Base-by-base conservation (phyloP, 192 early-diverging fungal species). In the Backusella tuberculispora region DNA sequence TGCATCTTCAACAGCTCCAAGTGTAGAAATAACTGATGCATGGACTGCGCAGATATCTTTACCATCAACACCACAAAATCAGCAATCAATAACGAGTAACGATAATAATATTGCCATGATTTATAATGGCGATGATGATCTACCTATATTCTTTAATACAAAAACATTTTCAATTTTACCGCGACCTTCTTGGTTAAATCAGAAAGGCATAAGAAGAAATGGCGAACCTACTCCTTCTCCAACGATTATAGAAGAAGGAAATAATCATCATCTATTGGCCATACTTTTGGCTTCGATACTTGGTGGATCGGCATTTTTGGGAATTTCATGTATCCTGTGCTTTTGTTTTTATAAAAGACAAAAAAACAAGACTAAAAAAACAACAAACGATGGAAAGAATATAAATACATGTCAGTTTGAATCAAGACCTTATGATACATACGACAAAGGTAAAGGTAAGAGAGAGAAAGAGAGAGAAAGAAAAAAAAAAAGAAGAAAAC, bases 251-350 rank as follows among this genome's bases (percentile, higher is more conserved):
- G 29, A 34, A 2, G 42, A 43, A 60, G 53, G 4, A 9, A 3
- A 60, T 26, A 24, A 60, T 4, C 38, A 15, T 12, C 38, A 66
- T 66, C 6, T 66, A 5, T 26, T 69, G 15, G 44, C 21, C 3
- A 69, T 69, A 13, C 43, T 69, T 46, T 45, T 69, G 29, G 68
- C 43, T 13, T 69, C 68, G n/a, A 21, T 69, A 45, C 19, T 69
- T 26, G 68, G 68, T 26, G 43, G 43, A 29, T 24, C 26, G 13
- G 14, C 24, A 12, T 46, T 69, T 69, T 43, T 69, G 14, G 42
- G 43, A 6, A 43, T 69, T 5, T 17, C 29, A 29, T 47, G 43
- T 21, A 17, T 47, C 14, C 43, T 69, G 26, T 69, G 26, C 21
- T 17, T 67, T 43, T 69, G 26, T 15, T 40, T 67, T 43, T 67